Evolutionary conservation across 306 rosid genomes (phyloP), one percentile per base, ranked within the genome.

Genomic region (Cicer bijugum): DNA sequence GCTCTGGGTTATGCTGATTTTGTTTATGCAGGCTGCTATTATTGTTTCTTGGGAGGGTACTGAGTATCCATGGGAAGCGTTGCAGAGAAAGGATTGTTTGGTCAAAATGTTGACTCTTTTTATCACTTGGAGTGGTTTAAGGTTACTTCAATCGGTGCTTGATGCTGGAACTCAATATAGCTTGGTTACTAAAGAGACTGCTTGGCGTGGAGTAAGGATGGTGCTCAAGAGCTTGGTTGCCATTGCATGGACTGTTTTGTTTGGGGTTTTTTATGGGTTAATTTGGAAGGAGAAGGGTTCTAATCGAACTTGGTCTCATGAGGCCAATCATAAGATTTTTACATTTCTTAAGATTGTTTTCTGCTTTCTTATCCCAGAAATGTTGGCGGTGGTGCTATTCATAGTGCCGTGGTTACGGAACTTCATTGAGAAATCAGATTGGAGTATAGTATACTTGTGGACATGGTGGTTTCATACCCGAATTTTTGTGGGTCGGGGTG

Each of bases 111-210:
- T 93, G 83, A 82, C 97, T 1, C 69, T 93, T 53, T 93, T 93
- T 72, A 93, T 93, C 65, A 93, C 98, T 23, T 93, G 97, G 97
- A 70, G 88, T 40, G 92, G 79, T 37, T 76, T 93, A 1, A 79
- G 98, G 85, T 50, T 93, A 9, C 88, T 88, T 77, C 98, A 91
- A 52, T 87, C 98, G 1, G 87, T 85, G 81, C 98, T 93, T 40
- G 98, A 93, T 84, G 97, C 97, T 0, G 98, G 98, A 71, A 89
- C 97, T 77, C 98, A 93, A 53, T 93, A 90, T 78, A 93, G 98
- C 83, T 83, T 93, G 89, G 96, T 93, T 70, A 59, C 97, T 12
- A 86, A 80, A 74, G 97, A 88, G 83, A 93, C 97, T 4, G 6
- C 33, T 2, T 86, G 83, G 89, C 88, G 88, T 9, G 98, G 98